phyloP scores from a whole-genome alignment of 1,139 yeast genomes.

The Saccharomyces hybrid region DNA sequence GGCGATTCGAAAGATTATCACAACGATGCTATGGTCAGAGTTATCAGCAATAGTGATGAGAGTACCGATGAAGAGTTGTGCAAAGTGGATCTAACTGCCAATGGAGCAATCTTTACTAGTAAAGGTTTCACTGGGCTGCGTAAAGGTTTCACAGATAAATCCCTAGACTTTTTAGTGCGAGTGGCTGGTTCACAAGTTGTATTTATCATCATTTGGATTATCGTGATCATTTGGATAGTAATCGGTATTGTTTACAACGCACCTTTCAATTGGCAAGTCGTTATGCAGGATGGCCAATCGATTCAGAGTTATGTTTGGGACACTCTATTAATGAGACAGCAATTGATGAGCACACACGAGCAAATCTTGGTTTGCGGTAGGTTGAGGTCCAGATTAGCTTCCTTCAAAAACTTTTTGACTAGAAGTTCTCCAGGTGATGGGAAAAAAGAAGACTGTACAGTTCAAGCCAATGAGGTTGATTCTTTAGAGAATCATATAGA shows the following conservation, averaged over 20 bases:
- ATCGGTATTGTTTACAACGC: constrained; percentile 31
- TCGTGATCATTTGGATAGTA: constrained; percentile 32
- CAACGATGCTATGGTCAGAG: neutral
- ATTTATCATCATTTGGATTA: constrained; percentile 25
- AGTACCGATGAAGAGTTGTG: constrained; percentile 1
- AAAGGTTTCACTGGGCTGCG: constrained; percentile 24
- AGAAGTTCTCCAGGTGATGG: neutral
- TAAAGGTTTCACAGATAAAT: constrained; percentile 17
- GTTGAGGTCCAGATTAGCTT: constrained; percentile 30
- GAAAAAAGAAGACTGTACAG: neutral
- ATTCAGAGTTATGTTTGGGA: constrained; percentile 37
- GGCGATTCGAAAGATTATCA: neutral
- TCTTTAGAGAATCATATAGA: neutral
- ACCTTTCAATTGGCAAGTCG: constrained; percentile 36
- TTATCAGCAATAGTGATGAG: constrained; percentile 1
- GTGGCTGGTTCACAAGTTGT: constrained; percentile 30
- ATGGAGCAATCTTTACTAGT: constrained; percentile 13
- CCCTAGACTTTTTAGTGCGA: constrained; percentile 20
- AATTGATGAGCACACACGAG: constrained; percentile 27
- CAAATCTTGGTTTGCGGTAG: constrained; percentile 24
- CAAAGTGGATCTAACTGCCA: constrained; percentile 1
- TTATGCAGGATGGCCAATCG: constrained; percentile 38
- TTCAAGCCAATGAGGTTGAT: neutral
- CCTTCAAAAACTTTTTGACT: constrained; percentile 22
- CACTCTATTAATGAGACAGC: constrained; percentile 37